Base-by-base conservation (phyloP, 441 rosid species). In the Adansonia grandidieri region DNA sequence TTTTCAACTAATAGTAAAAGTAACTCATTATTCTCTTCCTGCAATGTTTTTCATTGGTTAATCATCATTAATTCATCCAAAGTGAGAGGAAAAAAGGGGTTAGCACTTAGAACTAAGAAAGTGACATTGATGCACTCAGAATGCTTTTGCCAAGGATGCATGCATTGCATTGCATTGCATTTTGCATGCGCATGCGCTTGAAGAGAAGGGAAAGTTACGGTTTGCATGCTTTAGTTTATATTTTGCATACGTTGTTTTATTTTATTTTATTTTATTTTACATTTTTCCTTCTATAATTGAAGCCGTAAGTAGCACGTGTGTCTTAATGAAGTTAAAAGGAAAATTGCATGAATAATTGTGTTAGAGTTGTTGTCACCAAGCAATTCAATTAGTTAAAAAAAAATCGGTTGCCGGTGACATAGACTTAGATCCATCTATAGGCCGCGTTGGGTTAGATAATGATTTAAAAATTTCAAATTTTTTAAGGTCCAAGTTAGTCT, bases 281-380 rank as follows among this genome's bases (percentile, higher is more conserved):
- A 32, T 51, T 77, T 51, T 77, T 61, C 0, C 20, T 17, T 19
- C 42, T 66, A 80, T 76, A 69, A 76, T 80, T 82, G 81, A 80
- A 78, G 80, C 32, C 24, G 37, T 66, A 62, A 70, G 78, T 45
- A 22, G 48, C 80, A 69, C 79, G 62, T 78, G 53, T 76, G 75
- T 24, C 37, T 65, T 48, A 65, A 77, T 66, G 50, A 64, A 54
- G 54, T 32, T 32, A 32, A 32, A 60, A 17, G 6, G 4, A 24
- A 32, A 14, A 37, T 64, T 40, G 5, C 17, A 54, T 15, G 58
- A 15, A 54, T 51, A 14, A 6, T 6, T 42, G 45, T 42, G 45
- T 42, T 42, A 42, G 45, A 42, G 45, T 42, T 42, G 45, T 40
- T 42, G 45, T 42, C 45, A 42, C 45, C 45, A 6, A 42, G 45